Evolutionary conservation across 2,329 filamentous ascomycete species (phyloP).

Genomic region (Cadophora sp.): DNA sequence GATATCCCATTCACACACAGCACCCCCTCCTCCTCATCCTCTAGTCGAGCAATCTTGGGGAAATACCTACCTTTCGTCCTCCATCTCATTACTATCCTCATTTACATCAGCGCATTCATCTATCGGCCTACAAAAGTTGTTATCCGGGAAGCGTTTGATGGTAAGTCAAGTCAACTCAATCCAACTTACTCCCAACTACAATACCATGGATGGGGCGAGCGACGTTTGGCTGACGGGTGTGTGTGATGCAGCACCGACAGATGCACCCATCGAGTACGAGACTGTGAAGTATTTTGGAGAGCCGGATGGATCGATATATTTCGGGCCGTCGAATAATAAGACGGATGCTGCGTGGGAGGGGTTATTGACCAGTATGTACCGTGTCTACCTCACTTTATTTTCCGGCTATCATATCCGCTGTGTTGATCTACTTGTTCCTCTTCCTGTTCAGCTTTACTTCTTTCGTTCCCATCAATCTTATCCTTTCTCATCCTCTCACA

Average conservation of each 20-base stretch:
- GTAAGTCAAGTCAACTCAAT: not conserved
- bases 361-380: not conserved
- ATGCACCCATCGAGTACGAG: not conserved
- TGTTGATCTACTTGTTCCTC: too few relatives aligned
- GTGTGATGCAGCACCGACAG: not conserved
- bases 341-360: slow-evolving; percentile 1
- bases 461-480: not conserved
- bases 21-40: not conserved
- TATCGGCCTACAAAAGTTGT: not conserved
- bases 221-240: not conserved
- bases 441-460: too few relatives aligned
- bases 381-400: not conserved
- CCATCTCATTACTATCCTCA: not conserved
- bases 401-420: not conserved
- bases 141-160: not conserved
- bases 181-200: too few relatives aligned
- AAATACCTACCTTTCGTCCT: not conserved
- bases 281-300: not conserved
- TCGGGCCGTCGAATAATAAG: not conserved
- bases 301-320: not conserved
- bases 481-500: not conserved
- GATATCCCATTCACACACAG: not conserved
- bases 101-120: not conserved
- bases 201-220: too few relatives aligned
- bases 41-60: not conserved